A percentile compares a stretch with the other conserved stretches of the same genome.
These are phyloP conservation scores for Huntiella omanensis DNA, from an alignment of 2,329 filamentous ascomycete genomes.

Conservation along the genomic window DNA sequence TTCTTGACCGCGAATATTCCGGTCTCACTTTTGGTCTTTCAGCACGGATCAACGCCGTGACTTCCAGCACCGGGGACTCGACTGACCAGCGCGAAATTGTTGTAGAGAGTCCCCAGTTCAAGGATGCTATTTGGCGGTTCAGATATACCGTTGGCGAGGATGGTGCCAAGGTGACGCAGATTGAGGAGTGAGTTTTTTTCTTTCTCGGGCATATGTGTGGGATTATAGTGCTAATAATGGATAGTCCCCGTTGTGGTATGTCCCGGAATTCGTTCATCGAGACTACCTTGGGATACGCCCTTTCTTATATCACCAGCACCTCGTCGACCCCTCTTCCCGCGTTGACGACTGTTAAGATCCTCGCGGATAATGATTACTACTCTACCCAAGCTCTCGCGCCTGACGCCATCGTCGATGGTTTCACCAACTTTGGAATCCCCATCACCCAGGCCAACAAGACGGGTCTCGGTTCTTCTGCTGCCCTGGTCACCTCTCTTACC, in stretches of 20 bases:
- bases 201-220: background rate
- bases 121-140: constrained; percentile 75
- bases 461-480: constrained; percentile 83
- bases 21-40: constrained; percentile 52
- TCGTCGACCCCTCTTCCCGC: constrained; percentile 19
- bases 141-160: constrained; percentile 50
- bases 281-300: constrained; percentile 68
- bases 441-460: constrained; percentile 79
- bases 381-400: constrained; percentile 32
- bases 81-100: constrained; percentile 52
- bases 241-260: constrained; percentile 13
- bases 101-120: constrained; percentile 82
- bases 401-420: constrained; percentile 27
- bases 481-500: constrained; percentile 74
- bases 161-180: constrained; percentile 64
- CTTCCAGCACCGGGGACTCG: constrained; percentile 32
- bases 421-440: constrained; percentile 59
- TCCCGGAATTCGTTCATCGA: constrained; percentile 68
- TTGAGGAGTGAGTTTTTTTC: constrained; percentile 48
- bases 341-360: constrained; percentile 54
- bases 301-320: constrained; percentile 52
- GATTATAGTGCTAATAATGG: background rate
- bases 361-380: constrained; percentile 95
- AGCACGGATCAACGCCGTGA: constrained; percentile 47
- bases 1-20: constrained; percentile 73